Conservation (phyloP, 306 rosid genomes). For the Sophora flavescens region DNA sequence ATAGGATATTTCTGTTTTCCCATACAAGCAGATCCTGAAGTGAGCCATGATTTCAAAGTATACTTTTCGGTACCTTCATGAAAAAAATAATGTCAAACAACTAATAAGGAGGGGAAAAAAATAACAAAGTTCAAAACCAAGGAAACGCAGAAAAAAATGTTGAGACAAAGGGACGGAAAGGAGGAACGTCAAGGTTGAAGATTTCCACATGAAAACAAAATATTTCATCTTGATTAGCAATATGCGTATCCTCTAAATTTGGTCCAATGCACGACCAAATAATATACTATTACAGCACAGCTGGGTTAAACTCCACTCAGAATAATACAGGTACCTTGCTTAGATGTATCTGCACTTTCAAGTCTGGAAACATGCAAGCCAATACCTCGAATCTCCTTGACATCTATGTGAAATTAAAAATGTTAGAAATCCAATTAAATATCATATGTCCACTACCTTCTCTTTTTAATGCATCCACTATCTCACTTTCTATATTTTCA, state of each 20-base stretch:
- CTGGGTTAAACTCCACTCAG: conserved; percentile 13
- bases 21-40: conserved; percentile 61
- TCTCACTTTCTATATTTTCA: not conserved
- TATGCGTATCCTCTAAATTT: not conserved
- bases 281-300: conserved; percentile 19
- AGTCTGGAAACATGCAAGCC: conserved; percentile 95
- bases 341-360: conserved; percentile 68
- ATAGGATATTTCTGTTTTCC: conserved; percentile 50
- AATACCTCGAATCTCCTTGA: conserved; percentile 93
- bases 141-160: conserved; percentile 28
- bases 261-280: not conserved
- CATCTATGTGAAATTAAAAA: conserved; percentile 61
- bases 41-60: conserved; percentile 77
- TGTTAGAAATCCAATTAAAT: conserved; percentile 33
- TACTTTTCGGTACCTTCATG: conserved; percentile 61
- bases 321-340: conserved; percentile 67
- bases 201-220: conserved; percentile 33
- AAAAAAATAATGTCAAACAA: conserved; percentile 38
- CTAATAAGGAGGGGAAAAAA: conserved; percentile 16
- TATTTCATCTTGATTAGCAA: conserved; percentile 29
- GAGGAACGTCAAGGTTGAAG: conserved; percentile 24
- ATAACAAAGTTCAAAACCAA: conserved; percentile 21
- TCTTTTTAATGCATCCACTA: not conserved
- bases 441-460: not conserved
- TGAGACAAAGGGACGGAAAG: conserved; percentile 3